phyloP scores from a whole-genome alignment of 129 eudicot genomes.

The Flaveria bidentis region DNA sequence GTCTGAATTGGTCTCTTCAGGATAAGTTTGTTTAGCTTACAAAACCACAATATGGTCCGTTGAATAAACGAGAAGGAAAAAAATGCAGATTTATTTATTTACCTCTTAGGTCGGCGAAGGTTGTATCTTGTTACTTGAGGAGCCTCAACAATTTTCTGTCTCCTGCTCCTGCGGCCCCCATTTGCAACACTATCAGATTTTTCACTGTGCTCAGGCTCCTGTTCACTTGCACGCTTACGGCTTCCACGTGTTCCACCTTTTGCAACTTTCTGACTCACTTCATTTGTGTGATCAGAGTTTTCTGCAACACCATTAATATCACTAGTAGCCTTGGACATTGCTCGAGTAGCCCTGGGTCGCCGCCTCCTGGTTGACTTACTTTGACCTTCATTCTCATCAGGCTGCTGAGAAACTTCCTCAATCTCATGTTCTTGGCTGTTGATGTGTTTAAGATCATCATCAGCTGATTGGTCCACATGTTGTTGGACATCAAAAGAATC shows the following conservation, averaged over 20 bases:
- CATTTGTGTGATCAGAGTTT: slow-evolving; percentile 29
- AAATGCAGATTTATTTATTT: slow-evolving; percentile 29
- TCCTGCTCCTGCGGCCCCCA: slow-evolving; percentile 64
- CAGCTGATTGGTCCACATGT: slow-evolving; percentile 47
- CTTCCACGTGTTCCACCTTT: slow-evolving; percentile 41
- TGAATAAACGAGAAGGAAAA: not conserved
- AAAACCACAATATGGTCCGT: not conserved
- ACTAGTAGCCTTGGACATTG: slow-evolving; percentile 35
- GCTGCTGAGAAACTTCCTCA: slow-evolving; percentile 53
- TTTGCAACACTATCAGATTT: slow-evolving; percentile 60
- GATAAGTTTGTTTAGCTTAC: not conserved
- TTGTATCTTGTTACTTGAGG: slow-evolving; percentile 70
- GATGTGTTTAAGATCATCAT: slow-evolving; percentile 31
- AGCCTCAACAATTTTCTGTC: slow-evolving; percentile 49
- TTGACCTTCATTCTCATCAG: slow-evolving; percentile 41
- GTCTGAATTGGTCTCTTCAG: not conserved
- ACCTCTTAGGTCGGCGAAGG: slow-evolving; percentile 65
- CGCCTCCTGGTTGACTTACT: slow-evolving; percentile 45
- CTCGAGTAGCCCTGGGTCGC: slow-evolving; percentile 38
- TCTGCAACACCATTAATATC: slow-evolving; percentile 52
- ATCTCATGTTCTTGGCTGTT: slow-evolving; percentile 35
- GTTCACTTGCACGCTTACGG: slow-evolving; percentile 50
- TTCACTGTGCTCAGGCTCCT: slow-evolving; percentile 50
- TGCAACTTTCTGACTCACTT: slow-evolving; percentile 49
- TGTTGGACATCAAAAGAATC: slow-evolving; percentile 54